Base-by-base conservation (phyloP, 2,329 filamentous ascomycete genomes). In the Colletotrichum cuscutae region DNA sequence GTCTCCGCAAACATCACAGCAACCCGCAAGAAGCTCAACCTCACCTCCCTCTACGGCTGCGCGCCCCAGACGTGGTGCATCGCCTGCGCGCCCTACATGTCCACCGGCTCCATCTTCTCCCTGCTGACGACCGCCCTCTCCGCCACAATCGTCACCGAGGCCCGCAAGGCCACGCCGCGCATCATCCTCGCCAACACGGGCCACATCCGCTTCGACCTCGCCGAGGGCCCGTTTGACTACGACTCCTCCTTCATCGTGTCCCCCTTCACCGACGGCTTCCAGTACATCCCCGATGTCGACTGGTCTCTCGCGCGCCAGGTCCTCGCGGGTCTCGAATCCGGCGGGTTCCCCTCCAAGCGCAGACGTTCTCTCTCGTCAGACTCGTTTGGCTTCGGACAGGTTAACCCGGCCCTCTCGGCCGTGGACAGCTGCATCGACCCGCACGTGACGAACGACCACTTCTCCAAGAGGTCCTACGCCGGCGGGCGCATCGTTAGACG, bases 111-210 rank as follows among this genome's bases (percentile, higher is more conserved):
- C 11, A 61, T 71, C 19, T 71, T 22, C 30, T 67, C 65, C 0
- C 26, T 71, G 54, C 42, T 32, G 0, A 67, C 63, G 15, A n/a
- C 56, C 5, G 68, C 68, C 12, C 63, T 71, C 3, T n/a, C 68
- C 13, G 81, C 86, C 6, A 83, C 83, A 0, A 81, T 85, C 1
- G 87, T 92, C 2, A 81, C 19, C 84, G 88, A n/a, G 81, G 83
- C 52, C 81, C 86, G 67, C 85, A 81, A 30, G 82, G 5, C 68
- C 8, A 71, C 63, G 0, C 68, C 89, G 1, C 86, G 90, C 35
- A 82, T 91, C 57, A 86, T 92, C 72, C 84, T 91, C 73, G 85
- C 86, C 73, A 92, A 92, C 79, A 91, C 89, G 0, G 90, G 90
- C 30, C 85, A 84, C 37, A 84, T 92, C 28, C 87, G 90, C 2